A percentile compares a stretch with the other conserved stretches of the same genome.
These are phyloP conservation scores for Aegilops speltoides DNA, from an alignment of 176 grass and related monocot genomes.

Conservation along the genomic window DNA sequence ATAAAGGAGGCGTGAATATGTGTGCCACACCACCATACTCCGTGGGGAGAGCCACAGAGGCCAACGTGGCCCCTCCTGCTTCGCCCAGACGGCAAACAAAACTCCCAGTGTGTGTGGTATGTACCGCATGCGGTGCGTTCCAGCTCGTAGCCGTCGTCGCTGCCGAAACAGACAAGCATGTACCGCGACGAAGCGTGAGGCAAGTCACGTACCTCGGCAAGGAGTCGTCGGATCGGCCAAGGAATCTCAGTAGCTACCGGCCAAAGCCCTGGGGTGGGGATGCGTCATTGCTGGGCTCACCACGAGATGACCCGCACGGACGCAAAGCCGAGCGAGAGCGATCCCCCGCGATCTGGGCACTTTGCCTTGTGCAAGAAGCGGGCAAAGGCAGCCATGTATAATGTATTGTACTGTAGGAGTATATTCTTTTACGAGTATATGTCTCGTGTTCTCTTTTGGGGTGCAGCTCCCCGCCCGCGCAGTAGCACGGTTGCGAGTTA, in stretches of 20 bases:
- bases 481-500: no score
- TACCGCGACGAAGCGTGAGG: background rate
- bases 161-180: background rate
- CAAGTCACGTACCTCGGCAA: background rate
- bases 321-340: background rate
- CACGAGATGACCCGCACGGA: conserved; percentile 10
- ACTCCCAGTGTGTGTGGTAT: background rate
- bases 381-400: no score
- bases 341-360: background rate
- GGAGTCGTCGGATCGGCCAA: background rate
- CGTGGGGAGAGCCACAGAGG: background rate
- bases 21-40: background rate
- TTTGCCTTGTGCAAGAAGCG: background rate
- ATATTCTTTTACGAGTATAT: no score
- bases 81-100: background rate
- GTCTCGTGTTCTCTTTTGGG: no score
- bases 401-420: no score
- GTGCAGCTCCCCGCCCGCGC: no score
- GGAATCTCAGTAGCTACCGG: background rate
- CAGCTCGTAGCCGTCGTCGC: background rate
- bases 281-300: conserved; percentile 55
- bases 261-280: background rate
- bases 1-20: background rate
- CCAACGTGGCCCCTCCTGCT: background rate
- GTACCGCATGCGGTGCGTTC: background rate